Conservation (phyloP, 2,329 filamentous ascomycete species). For the Septoria linicola region DNA sequence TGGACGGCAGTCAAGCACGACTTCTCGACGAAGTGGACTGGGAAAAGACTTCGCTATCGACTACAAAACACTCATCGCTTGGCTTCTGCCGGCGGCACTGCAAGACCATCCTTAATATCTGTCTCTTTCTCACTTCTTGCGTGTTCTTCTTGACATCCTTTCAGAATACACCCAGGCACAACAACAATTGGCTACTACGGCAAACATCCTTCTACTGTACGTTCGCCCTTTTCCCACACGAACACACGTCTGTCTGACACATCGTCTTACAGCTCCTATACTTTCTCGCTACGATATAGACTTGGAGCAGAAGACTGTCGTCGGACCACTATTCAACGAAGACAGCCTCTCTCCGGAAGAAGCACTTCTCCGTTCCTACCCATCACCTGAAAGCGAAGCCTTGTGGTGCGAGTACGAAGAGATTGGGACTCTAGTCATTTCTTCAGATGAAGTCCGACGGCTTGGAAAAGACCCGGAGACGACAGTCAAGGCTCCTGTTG, state of each 20-base stretch:
- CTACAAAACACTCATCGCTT: neutral
- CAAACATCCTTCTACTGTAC: slow-evolving; percentile 3
- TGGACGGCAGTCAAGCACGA: neutral
- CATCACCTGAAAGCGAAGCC: neutral
- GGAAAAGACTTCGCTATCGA: slow-evolving; percentile 2
- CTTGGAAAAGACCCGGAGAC: neutral
- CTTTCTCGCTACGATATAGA: slow-evolving; percentile 6
- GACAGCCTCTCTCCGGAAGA: neutral
- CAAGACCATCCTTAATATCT: slow-evolving; percentile 1
- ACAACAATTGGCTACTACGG: slow-evolving; percentile 4
- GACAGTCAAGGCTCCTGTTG: neutral
- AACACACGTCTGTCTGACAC: no score
- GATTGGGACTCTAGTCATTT: slow-evolving; percentile 2
- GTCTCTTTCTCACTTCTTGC: slow-evolving; percentile 1
- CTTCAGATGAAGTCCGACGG: neutral
- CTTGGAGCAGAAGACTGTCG: slow-evolving; percentile 1
- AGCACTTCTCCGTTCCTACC: neutral
- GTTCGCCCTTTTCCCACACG: neutral
- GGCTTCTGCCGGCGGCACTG: neutral
- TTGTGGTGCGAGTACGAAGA: slow-evolving; percentile 3
- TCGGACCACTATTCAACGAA: slow-evolving; percentile 8
- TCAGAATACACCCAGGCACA: neutral
- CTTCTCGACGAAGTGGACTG: neutral
- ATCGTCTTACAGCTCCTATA: neutral
- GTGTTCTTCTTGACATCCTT: neutral